A percentile compares a stretch with the other conserved stretches of the same genome.
Evolutionary conservation across 331 rosid species (phyloP).

Genomic region (Telfairia occidentalis): DNA sequence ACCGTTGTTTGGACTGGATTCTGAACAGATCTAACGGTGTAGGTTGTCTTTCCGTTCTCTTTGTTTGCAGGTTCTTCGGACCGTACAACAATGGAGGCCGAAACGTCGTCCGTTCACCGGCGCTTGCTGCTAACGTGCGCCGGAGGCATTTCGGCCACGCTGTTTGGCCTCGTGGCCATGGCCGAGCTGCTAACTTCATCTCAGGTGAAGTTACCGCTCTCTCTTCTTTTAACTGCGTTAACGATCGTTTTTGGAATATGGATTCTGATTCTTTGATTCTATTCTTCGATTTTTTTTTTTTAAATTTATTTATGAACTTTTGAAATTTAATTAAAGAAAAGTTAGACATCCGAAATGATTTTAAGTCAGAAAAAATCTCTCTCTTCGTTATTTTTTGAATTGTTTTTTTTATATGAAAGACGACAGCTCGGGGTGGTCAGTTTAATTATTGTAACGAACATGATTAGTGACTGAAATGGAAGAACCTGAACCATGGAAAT

Average conservation of each 20-base stretch:
- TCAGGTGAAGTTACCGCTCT: conserved; percentile 5
- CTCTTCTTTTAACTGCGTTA: neutral
- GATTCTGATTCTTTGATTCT: neutral
- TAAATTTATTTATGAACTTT: neutral
- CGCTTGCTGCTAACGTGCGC: conserved; percentile 4
- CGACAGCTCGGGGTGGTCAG: neutral
- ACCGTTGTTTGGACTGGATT: neutral
- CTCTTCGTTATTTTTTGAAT: neutral
- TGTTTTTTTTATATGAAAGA: neutral
- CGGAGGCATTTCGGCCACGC: neutral
- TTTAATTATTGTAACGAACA: neutral
- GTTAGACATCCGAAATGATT: neutral
- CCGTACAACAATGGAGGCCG: conserved; percentile 4
- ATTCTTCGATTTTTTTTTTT: neutral
- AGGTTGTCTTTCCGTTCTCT: neutral
- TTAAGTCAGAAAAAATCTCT: neutral
- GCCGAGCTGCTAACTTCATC: neutral
- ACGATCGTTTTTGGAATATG: neutral
- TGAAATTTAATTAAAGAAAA: too few species aligned
- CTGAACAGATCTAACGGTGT: neutral
- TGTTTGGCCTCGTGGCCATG: neutral
- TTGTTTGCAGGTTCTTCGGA: neutral
- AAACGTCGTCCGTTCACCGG: neutral
- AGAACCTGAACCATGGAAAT: neutral
- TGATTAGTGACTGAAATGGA: neutral